Conservation (phyloP, 2,329 filamentous ascomycete species). For the Diaporthe aspalathi region DNA sequence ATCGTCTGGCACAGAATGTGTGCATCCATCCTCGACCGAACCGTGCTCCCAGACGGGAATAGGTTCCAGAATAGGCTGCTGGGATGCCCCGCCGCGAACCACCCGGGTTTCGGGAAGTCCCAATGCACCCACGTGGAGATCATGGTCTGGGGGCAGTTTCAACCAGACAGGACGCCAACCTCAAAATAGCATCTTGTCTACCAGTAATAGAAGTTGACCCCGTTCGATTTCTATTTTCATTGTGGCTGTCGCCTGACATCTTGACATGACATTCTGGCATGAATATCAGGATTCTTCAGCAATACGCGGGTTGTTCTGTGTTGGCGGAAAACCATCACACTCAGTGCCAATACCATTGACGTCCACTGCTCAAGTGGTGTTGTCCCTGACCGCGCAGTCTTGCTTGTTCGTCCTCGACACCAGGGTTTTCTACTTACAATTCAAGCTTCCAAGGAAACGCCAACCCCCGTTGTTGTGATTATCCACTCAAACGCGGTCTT, state of each 20-base stretch:
- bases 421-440: too few relatives aligned
- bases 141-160: constrained; percentile 9
- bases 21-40: background rate
- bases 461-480: too few relatives aligned
- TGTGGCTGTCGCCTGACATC: background rate
- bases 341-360: background rate
- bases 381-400: too few relatives aligned
- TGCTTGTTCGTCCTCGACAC: too few relatives aligned
- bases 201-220: background rate
- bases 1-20: background rate
- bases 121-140: background rate
- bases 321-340: background rate
- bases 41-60: background rate
- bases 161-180: background rate
- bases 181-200: constrained; percentile 3
- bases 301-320: background rate
- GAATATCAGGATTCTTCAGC: background rate
- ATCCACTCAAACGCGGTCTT: too few relatives aligned
- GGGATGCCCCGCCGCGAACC: constrained; percentile 2
- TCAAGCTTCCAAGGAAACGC: too few relatives aligned
- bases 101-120: background rate
- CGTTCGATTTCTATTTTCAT: background rate
- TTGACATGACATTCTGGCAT: background rate
- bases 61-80: background rate
- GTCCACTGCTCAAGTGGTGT: too few relatives aligned